Conservation (phyloP, 148 eudicot genomes). For the Linanthus parryae region DNA sequence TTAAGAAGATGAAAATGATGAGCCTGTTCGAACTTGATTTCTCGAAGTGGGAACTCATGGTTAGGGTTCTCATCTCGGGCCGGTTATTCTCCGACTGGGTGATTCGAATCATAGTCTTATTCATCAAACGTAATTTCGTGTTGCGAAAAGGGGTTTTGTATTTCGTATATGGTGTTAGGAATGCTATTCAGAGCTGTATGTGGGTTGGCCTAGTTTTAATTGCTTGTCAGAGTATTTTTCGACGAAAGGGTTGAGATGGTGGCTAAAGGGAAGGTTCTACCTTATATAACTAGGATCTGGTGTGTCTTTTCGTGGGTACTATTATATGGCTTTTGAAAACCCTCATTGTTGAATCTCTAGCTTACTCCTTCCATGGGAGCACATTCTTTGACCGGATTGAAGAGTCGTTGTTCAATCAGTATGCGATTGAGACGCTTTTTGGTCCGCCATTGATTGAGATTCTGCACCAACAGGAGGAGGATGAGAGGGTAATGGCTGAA, state of each 20-base stretch:
- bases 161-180: slow-evolving; percentile 6
- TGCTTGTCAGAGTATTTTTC: slow-evolving; percentile 7
- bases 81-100: slow-evolving; percentile 6
- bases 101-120: slow-evolving; percentile 6
- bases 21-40: slow-evolving; percentile 19
- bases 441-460: too few relatives aligned
- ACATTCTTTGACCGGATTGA: too few relatives aligned
- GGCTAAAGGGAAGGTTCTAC: too few relatives aligned
- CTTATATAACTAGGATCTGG: too few relatives aligned
- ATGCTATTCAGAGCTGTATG: slow-evolving; percentile 24
- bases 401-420: too few relatives aligned
- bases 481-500: too few relatives aligned
- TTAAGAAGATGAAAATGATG: slow-evolving; percentile 13
- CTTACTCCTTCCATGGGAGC: slow-evolving; percentile 43
- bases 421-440: too few relatives aligned
- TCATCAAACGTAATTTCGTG: slow-evolving; percentile 12
- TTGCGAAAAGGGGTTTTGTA: slow-evolving; percentile 10
- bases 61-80: slow-evolving; percentile 29
- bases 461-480: too few relatives aligned
- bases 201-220: slow-evolving; percentile 22
- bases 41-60: slow-evolving; percentile 50
- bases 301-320: slow-evolving; percentile 26
- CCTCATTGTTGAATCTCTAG: slow-evolving; percentile 35
- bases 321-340: slow-evolving; percentile 44
- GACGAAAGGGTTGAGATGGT: slow-evolving; percentile 6